These are phyloP conservation scores for Pseudocercospora musae DNA, from an alignment of 2,329 filamentous ascomycete species.

Conservation along the genomic window DNA sequence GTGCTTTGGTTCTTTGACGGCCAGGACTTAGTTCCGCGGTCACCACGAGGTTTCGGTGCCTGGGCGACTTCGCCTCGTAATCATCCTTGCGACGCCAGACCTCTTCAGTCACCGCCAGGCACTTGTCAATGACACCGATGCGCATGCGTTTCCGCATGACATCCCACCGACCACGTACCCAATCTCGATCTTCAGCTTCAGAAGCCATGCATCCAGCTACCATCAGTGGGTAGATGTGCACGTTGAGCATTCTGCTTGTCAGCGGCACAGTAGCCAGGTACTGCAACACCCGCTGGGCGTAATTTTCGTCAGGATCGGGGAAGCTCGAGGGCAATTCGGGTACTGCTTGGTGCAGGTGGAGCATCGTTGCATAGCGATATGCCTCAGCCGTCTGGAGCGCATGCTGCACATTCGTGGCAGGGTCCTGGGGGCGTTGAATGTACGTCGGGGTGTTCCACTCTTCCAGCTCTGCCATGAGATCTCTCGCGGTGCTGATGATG, in stretches of 20 bases:
- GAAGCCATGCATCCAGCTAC: constrained; percentile 64
- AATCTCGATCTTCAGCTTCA: constrained; percentile 58
- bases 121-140: constrained; percentile 66
- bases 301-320: constrained; percentile 53
- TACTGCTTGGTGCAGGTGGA: constrained; percentile 66
- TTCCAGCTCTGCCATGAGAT: constrained; percentile 59
- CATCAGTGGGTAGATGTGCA: constrained; percentile 68
- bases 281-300: constrained; percentile 61
- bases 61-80: constrained; percentile 39
- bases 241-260: constrained; percentile 60
- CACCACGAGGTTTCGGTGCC: constrained; percentile 34
- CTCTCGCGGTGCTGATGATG: constrained; percentile 61
- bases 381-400: constrained; percentile 65
- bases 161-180: constrained; percentile 62
- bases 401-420: constrained; percentile 59
- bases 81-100: constrained; percentile 64
- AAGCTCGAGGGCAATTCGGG: constrained; percentile 61
- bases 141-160: constrained; percentile 60
- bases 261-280: constrained; percentile 62
- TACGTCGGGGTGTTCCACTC: constrained; percentile 57
- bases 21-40: constrained; percentile 34
- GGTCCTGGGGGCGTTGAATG: constrained; percentile 62
- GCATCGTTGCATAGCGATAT: constrained; percentile 63
- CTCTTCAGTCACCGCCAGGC: constrained; percentile 61
- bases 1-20: neutral